Evolutionary conservation across 139 green algal species (phyloP), one percentile per base, ranked within the genome.

Genomic region (Closterium sp.): DNA sequence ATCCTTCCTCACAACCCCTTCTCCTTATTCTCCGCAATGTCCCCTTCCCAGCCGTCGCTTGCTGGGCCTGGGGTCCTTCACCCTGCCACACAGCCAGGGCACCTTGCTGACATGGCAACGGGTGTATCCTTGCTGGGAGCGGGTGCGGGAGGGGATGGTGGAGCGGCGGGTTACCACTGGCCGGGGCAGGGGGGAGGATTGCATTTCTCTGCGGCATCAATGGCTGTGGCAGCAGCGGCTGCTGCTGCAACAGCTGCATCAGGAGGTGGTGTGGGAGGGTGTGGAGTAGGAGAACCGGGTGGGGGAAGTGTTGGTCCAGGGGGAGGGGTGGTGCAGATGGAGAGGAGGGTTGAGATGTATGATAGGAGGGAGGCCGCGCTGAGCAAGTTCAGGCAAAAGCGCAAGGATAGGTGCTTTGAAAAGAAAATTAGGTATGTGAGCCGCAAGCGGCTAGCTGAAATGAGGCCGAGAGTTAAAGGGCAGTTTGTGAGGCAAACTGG

Each of bases 371-470:
- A 93, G 84, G 91, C 91, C 10, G 91, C 91, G 17, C 91, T 93
- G 34, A 88, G 32, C 28, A 95, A 91, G 89, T 95, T 95, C 88
- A 85, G 92, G 85, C 89, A 96, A 88, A 96, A 96, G 89, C 91
- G 94, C 19, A 96, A 95, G 86, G 91, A 95, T 34, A 92, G 93
- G 27, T 94, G 90, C 88, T 96, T 96, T 89, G 70, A 90, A n/a
- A 96, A 96, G 93, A 95, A 96, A 85, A 91, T 96, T 17, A 79
- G 95, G 28, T 96, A 96, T 86, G 89, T 50, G 19, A 93, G 70
- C 45, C 90, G 95, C n/a, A 95, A 96, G 79, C 38, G 91, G 88
- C 94, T 96, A 6, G 95, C 95, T 1, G 94, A 95, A 89, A 28
- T 88, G 73, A 89, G 95, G 27, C 95, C 95, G 6, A 89, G 95